These are phyloP conservation scores for Baeospora myosura DNA, from an alignment of 1,284 basidiomycete genomes.

Conservation along the genomic window DNA sequence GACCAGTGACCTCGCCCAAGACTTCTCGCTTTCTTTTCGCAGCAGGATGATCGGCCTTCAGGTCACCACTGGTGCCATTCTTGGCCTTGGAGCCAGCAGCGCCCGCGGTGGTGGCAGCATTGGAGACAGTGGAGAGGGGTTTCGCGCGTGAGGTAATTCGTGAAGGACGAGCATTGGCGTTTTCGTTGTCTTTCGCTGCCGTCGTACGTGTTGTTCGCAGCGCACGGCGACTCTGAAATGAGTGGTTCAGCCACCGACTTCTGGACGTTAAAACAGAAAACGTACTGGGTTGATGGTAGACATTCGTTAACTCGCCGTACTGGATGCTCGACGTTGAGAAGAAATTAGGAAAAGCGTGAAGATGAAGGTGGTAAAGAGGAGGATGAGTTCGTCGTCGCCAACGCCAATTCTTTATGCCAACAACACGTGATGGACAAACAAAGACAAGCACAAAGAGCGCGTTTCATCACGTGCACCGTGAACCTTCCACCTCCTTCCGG, in stretches of 20 bases:
- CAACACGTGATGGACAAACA: constrained; percentile 6
- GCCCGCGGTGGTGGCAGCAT: constrained; percentile 30
- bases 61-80: constrained; percentile 24
- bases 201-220: constrained; percentile 47
- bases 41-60: constrained; percentile 34
- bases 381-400: neutral
- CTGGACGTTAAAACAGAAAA: neutral
- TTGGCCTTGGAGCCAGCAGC: constrained; percentile 49
- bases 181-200: constrained; percentile 58
- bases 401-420: neutral
- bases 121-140: constrained; percentile 36
- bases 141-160: constrained; percentile 52
- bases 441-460: neutral
- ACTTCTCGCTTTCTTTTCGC: constrained; percentile 73
- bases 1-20: constrained; percentile 56
- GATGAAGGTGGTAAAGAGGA: neutral
- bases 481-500: too few relatives aligned
- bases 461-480: constrained; percentile 1
- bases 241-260: constrained; percentile 2
- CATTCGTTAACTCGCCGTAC: constrained; percentile 4
- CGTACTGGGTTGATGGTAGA: constrained; percentile 5
- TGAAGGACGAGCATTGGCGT: constrained; percentile 49
- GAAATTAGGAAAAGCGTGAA: neutral
- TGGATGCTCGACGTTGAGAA: neutral
- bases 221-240: constrained; percentile 46